phyloP scores from a whole-genome alignment of 2,329 filamentous ascomycete genomes.

The Xylariaceae sp. region DNA sequence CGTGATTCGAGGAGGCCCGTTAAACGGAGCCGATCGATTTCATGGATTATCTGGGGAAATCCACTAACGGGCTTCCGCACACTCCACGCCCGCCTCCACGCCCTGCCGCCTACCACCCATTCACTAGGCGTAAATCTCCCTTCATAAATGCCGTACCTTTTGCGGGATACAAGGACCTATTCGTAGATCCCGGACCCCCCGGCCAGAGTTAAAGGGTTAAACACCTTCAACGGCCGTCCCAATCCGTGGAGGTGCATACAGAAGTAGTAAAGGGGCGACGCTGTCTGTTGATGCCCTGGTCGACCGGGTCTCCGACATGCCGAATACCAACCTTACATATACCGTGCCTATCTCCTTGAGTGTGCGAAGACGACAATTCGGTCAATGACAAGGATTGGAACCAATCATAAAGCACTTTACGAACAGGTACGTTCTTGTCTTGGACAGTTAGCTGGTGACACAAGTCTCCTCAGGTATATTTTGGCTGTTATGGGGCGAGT shows the following conservation, averaged over 20 bases:
- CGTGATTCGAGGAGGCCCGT: background rate
- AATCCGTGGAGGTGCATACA: background rate
- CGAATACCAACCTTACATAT: background rate
- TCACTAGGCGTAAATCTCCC: no score
- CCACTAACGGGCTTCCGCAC: background rate
- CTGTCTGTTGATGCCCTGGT: background rate
- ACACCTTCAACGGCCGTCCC: background rate
- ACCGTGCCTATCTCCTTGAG: background rate
- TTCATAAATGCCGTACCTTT: no score
- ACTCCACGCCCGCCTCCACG: no score
- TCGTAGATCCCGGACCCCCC: background rate
- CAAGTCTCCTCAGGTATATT: no score
- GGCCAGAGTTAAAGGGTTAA: background rate
- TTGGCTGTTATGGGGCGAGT: no score
- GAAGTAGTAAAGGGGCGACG: background rate
- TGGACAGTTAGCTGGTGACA: no score
- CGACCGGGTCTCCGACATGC: background rate
- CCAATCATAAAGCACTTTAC: no score
- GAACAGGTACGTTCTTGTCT: no score
- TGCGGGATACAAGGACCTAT: no score
- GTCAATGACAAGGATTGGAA: no score
- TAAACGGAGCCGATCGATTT: background rate
- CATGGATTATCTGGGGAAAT: background rate
- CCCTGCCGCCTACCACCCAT: no score
- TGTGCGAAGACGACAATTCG: no score